phyloP scores from a whole-genome alignment of 805 yeast genomes.

The Danielia oregonensis region DNA sequence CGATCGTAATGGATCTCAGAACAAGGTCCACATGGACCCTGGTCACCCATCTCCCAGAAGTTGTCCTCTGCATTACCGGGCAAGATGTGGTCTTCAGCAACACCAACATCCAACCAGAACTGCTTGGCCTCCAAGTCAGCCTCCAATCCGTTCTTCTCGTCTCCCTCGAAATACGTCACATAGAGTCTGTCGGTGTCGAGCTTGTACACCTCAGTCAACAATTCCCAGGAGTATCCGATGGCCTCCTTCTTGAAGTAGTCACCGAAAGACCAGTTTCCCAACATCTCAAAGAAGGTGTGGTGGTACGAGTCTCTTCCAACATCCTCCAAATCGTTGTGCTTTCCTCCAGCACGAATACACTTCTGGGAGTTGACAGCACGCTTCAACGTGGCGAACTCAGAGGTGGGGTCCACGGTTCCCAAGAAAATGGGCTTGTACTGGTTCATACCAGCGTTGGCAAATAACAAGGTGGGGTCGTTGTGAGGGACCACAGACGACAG shows the following conservation, averaged over 20 bases:
- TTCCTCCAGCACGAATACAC: conserved; percentile 99
- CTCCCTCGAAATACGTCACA: conserved; percentile 97
- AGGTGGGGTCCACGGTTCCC: conserved; percentile 95
- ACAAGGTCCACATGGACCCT: conserved; percentile 99
- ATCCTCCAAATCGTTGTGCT: conserved; percentile 96
- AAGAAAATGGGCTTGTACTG: conserved; percentile 96
- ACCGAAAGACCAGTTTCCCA: conserved; percentile 99
- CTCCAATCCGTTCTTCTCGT: conserved; percentile 70
- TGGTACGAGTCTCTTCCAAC: conserved; percentile 98
- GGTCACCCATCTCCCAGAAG: conserved; percentile 99
- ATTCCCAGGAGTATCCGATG: conserved; percentile 83
- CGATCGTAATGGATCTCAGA: conserved; percentile 97
- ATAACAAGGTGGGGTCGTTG: conserved; percentile 94
- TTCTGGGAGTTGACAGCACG: conserved; percentile 95
- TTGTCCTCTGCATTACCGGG: conserved; percentile 91
- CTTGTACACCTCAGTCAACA: conserved; percentile 81
- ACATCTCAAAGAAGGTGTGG: conserved; percentile 98
- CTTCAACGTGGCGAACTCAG: conserved; percentile 77
- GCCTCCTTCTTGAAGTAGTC: conserved; percentile 98
- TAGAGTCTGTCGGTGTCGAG: conserved; percentile 76
- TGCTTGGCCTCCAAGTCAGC: conserved; percentile 93
- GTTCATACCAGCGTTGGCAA: conserved; percentile 99
- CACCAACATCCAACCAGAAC: conserved; percentile 84
- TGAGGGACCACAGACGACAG: conserved; percentile 95
- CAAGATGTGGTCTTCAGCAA: conserved; percentile 84